Evolutionary conservation across 1,139 yeast genomes (phyloP).

Genomic region (Candida tetrigidarum): DNA sequence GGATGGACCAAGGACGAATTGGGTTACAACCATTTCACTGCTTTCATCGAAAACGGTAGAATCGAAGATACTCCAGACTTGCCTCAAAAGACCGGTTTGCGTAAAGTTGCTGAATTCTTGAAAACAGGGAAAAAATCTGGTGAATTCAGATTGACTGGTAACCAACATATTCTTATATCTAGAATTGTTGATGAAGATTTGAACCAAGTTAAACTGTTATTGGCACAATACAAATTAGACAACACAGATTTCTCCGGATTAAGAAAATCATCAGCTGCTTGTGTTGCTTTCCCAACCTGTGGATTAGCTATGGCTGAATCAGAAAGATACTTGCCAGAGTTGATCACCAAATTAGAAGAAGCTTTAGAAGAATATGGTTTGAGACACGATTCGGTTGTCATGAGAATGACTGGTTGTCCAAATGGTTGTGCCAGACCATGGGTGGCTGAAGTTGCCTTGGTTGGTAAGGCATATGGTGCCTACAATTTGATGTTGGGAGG

Average conservation of each 20-base stretch:
- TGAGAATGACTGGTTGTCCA: conserved; percentile 99
- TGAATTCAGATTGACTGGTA: conserved; percentile 93
- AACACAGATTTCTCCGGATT: conserved; percentile 83
- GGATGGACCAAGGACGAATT: conserved; percentile 95
- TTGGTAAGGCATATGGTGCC: conserved; percentile 94
- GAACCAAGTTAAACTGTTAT: conserved; percentile 59
- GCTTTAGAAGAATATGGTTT: conserved; percentile 90
- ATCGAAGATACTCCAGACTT: conserved; percentile 90
- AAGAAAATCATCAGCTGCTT: conserved; percentile 90
- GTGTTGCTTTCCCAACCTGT: conserved; percentile 99
- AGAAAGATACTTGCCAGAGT: conserved; percentile 89
- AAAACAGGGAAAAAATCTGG: conserved; percentile 55
- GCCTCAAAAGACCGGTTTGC: conserved; percentile 89
- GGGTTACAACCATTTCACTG: conserved; percentile 88
- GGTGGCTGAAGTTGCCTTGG: conserved; percentile 95
- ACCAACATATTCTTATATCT: conserved; percentile 86
- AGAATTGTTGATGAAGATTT: conserved; percentile 73
- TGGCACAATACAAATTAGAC: conserved; percentile 80
- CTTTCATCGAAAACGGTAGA: conserved; percentile 96
- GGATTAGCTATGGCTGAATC: conserved; percentile 99
- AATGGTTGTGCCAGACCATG: conserved; percentile 99
- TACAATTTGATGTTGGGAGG: conserved; percentile 97
- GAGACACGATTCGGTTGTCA: conserved; percentile 91
- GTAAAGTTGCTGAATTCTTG: conserved; percentile 74
- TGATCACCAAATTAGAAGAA: conserved; percentile 79